These are phyloP conservation scores for Pisolithus tinctorius DNA, from an alignment of 768 basidiomycete genomes.

Conservation along the genomic window DNA sequence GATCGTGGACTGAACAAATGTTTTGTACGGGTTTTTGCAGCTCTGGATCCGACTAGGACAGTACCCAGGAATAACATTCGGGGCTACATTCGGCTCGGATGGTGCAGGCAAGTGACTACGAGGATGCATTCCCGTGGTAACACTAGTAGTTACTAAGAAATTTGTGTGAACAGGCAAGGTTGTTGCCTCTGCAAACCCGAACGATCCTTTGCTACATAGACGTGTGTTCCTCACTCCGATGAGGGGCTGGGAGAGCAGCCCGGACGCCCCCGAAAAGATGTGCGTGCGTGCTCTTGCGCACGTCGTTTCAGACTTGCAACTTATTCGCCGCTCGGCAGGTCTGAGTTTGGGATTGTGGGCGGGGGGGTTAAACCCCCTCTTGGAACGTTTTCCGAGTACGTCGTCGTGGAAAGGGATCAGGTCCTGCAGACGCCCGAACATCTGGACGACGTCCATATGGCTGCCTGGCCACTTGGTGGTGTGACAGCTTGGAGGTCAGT, in stretches of 20 bases:
- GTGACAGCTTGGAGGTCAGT: constrained; percentile 78
- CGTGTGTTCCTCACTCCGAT: constrained; percentile 73
- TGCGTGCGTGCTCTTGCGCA: constrained; percentile 22
- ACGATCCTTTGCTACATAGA: constrained; percentile 51
- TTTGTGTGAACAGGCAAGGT: constrained; percentile 46
- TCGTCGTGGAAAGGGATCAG: constrained; percentile 64
- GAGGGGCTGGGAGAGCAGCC: constrained; percentile 68
- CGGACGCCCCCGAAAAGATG: constrained; percentile 60
- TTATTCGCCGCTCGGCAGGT: constrained; percentile 2
- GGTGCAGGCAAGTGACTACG: constrained; percentile 51
- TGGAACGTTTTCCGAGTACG: constrained; percentile 74
- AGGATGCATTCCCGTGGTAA: background rate
- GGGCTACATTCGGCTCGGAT: constrained; percentile 61
- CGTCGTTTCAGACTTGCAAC: background rate
- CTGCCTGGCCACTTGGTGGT: constrained; percentile 73
- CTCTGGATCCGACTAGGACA: constrained; percentile 66
- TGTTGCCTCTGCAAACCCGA: constrained; percentile 44
- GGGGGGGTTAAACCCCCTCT: constrained; percentile 44
- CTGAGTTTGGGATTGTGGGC: constrained; percentile 64
- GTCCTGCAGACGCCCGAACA: constrained; percentile 62
- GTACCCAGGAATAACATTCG: constrained; percentile 59
- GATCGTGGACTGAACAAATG: background rate
- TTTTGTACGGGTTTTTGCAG: constrained; percentile 27
- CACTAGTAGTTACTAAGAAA: background rate
- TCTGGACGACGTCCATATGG: constrained; percentile 58